Conservation (phyloP, 2,329 filamentous ascomycete genomes). For the Leptographium flavum region DNA sequence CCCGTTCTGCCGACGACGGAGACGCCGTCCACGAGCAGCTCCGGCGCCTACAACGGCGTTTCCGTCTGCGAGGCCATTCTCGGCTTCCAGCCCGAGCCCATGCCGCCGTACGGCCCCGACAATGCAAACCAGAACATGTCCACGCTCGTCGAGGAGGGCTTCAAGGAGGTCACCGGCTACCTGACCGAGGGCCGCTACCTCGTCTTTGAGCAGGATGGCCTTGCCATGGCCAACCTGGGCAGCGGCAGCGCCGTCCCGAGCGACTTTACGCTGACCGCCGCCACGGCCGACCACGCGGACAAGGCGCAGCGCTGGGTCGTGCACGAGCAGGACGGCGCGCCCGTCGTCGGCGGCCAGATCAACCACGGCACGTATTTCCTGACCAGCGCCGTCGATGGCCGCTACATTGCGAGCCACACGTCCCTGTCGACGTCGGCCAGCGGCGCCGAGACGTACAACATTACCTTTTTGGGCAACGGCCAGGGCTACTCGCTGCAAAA, state of each 20-base stretch:
- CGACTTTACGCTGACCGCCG: no score
- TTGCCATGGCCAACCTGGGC: constrained; percentile 25
- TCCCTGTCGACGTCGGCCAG: constrained; percentile 9
- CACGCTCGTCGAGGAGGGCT: constrained; percentile 31
- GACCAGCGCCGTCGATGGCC: constrained; percentile 12
- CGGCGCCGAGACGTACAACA: constrained; percentile 14
- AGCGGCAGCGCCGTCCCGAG: constrained; percentile 9
- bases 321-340: constrained; percentile 25
- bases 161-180: constrained; percentile 34
- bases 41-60: constrained; percentile 31
- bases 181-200: constrained; percentile 41
- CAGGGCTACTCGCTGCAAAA: constrained; percentile 14
- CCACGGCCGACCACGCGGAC: constrained; percentile 21
- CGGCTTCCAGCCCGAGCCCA: constrained; percentile 24
- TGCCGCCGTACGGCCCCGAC: no score
- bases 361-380: constrained; percentile 17
- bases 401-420: constrained; percentile 13
- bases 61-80: constrained; percentile 26
- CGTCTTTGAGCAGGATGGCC: constrained; percentile 31
- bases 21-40: constrained; percentile 23
- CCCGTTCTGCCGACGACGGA: constrained; percentile 28
- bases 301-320: constrained; percentile 34
- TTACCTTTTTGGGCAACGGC: constrained; percentile 13
- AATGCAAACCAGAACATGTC: no score
- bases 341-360: no score